A percentile compares a stretch with the other conserved stretches of the same genome.
Evolutionary conservation across 805 yeast species (phyloP).

Genomic region (Candida ascalaphidarum): DNA sequence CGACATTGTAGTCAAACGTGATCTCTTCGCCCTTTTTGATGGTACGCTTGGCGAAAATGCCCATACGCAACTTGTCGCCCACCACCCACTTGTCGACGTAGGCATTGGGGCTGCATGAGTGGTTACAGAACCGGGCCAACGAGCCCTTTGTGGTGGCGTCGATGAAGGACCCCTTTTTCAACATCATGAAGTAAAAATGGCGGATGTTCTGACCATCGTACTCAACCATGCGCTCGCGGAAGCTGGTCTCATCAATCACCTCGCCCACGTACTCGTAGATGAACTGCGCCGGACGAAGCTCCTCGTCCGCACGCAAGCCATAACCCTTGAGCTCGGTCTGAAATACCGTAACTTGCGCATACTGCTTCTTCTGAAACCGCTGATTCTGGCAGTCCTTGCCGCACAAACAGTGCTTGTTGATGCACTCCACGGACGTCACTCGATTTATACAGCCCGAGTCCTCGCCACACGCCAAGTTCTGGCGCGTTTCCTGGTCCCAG

Average conservation of each 20-base stretch:
- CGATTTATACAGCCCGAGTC: constrained; percentile 88
- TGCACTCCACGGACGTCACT: constrained; percentile 87
- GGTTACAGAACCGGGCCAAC: constrained; percentile 87
- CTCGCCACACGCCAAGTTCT: constrained; percentile 68
- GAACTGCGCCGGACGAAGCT: constrained; percentile 56
- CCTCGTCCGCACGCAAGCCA: constrained; percentile 69
- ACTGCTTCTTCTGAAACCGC: constrained; percentile 71
- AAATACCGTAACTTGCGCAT: constrained; percentile 73
- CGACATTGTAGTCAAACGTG: constrained; percentile 90
- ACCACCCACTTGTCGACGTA: constrained; percentile 97
- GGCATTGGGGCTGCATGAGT: constrained; percentile 92
- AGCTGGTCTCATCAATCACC: constrained; percentile 74
- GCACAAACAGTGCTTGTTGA: constrained; percentile 57
- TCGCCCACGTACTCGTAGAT: constrained; percentile 93
- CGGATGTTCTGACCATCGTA: constrained; percentile 63
- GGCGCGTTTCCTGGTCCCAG: constrained; percentile 26
- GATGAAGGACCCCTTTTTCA: constrained; percentile 84
- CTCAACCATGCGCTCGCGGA: constrained; percentile 61
- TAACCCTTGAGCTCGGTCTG: constrained; percentile 80
- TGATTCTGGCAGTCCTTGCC: constrained; percentile 80
- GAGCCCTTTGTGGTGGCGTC: constrained; percentile 91
- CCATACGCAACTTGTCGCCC: constrained; percentile 84
- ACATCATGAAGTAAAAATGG: constrained; percentile 95
- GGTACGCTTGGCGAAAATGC: constrained; percentile 77
- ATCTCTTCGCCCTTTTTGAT: constrained; percentile 79